Base-by-base conservation (phyloP, 768 basidiomycete genomes). In the Hydnomerulius pinastri region DNA sequence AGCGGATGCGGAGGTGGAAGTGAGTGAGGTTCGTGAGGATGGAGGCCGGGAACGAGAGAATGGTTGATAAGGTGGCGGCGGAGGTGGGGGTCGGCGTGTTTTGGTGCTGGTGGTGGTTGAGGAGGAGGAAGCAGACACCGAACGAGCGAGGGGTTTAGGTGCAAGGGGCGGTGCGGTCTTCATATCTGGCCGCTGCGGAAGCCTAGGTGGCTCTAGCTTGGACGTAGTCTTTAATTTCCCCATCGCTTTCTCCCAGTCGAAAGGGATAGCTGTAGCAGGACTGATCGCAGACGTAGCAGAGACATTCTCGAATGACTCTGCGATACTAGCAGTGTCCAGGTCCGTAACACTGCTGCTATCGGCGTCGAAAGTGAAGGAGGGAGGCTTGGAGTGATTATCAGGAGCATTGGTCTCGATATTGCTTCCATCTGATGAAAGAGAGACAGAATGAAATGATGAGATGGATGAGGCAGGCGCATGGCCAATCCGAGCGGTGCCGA, bases 381-480 rank as follows among this genome's bases (percentile, higher is more conserved):
- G 68, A 25, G 75, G 73, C 48, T 74, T 70, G 38, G 74, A 59
- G 11, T 39, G 44, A 23, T 30, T 46, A 33, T 45, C 46, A 0
- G 53, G 40, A 43, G 45, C 54, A 12, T 43, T 55, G 0, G 24
- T 42, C 32, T 68, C 68, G 28, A 60, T 50, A 4, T 58, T 66
- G 32, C 66, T 71, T 70, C 73, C 64, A 54, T 85, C 84, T 6
- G 85, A 86, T 1, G 88, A 90, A 15, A 91, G 76, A 2, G 89
- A 91, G 21, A 91, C 86, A 2, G 89, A 90, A 58, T 90, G 87
- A 54, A 92, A 90, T 24, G 89, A 91, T 3, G 89, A 90, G 32
- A 89, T 78, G 41, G 89, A 91, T 1, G 87, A 87, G 3, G 77
- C 78, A 4, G 80, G 77, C 4, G 72, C 77, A 62, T 90, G 87